A percentile compares a stretch with the other conserved stretches of the same genome.
Evolutionary conservation across 2,329 filamentous ascomycete species (phyloP).

Genomic region (Trichoderma sp.): DNA sequence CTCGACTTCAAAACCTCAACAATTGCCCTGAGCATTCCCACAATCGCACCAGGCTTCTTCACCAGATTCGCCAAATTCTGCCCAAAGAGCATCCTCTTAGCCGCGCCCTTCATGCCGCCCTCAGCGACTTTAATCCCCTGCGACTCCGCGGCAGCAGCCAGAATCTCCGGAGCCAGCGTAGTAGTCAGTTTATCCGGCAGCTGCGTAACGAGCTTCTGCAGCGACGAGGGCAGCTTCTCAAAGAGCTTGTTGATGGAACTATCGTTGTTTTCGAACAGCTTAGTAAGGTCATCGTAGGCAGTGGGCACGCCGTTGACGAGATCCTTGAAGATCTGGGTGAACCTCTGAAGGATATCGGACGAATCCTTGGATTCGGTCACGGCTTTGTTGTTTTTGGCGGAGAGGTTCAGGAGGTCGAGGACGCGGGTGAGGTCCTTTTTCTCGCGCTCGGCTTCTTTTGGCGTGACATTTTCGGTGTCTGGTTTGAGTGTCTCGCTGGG

Average conservation of each 20-base stretch:
- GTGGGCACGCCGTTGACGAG: slow-evolving; percentile 90
- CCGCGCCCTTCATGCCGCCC: slow-evolving; percentile 59
- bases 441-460: slow-evolving; percentile 48
- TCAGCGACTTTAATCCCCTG: slow-evolving; percentile 61
- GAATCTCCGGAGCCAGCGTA: slow-evolving; percentile 73
- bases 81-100: slow-evolving; percentile 66
- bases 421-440: slow-evolving; percentile 73
- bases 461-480: slow-evolving; percentile 36
- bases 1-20: slow-evolving; percentile 81
- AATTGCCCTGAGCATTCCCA: slow-evolving; percentile 83
- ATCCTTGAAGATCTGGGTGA: slow-evolving; percentile 89
- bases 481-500: slow-evolving; percentile 34
- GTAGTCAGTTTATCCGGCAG: slow-evolving; percentile 79
- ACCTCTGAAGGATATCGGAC: slow-evolving; percentile 74
- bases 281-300: slow-evolving; percentile 81
- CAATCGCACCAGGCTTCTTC: slow-evolving; percentile 82
- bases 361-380: slow-evolving; percentile 84
- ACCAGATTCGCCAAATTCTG: slow-evolving; percentile 75
- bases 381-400: slow-evolving; percentile 79
- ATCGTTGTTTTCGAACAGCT: slow-evolving; percentile 60
- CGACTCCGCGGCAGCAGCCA: slow-evolving; percentile 75
- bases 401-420: slow-evolving; percentile 80
- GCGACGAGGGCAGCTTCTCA: slow-evolving; percentile 69
- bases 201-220: slow-evolving; percentile 83
- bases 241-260: slow-evolving; percentile 58